phyloP scores from a whole-genome alignment of 2,329 filamentous ascomycete genomes.

The Aureobasidium sp. region DNA sequence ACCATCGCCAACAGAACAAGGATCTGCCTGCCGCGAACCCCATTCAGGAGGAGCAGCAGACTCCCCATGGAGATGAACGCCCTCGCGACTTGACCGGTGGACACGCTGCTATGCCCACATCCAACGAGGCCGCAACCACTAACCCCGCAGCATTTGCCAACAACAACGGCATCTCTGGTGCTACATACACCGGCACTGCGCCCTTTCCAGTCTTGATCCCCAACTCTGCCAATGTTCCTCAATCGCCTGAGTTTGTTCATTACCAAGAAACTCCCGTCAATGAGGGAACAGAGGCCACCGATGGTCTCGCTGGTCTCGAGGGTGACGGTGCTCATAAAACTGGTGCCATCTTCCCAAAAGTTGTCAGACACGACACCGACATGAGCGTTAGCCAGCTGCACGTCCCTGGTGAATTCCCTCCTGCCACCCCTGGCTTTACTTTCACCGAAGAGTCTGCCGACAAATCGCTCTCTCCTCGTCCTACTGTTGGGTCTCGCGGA shows the following conservation, averaged over 20 bases:
- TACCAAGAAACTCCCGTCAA: not conserved
- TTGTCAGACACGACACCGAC: slow-evolving; percentile 41
- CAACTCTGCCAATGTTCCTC: not conserved
- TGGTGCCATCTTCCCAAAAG: slow-evolving; percentile 44
- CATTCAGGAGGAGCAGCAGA: not conserved
- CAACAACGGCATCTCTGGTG: slow-evolving; percentile 9
- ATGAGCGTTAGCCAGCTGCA: slow-evolving; percentile 57
- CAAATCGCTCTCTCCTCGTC: not conserved
- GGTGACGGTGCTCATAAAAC: slow-evolving; percentile 29
- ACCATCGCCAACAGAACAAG: slow-evolving; percentile 20
- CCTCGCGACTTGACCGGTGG: slow-evolving; percentile 8
- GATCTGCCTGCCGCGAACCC: not conserved
- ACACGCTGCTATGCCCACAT: not conserved
- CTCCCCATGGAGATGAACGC: not conserved
- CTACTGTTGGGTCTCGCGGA: not conserved
- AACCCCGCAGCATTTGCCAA: not conserved
- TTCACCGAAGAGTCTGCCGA: not conserved
- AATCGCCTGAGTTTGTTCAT: not conserved
- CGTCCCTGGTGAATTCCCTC: slow-evolving; percentile 56
- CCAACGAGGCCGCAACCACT: not conserved
- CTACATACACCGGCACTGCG: not conserved
- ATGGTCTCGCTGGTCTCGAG: slow-evolving; percentile 27
- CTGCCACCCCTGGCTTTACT: not conserved
- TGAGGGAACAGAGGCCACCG: not conserved
- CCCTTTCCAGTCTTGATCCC: slow-evolving; percentile 5